These are phyloP conservation scores for Trichoderma orchidacearum DNA, from an alignment of 495 filamentous ascomycete genomes.

Conservation along the genomic window DNA sequence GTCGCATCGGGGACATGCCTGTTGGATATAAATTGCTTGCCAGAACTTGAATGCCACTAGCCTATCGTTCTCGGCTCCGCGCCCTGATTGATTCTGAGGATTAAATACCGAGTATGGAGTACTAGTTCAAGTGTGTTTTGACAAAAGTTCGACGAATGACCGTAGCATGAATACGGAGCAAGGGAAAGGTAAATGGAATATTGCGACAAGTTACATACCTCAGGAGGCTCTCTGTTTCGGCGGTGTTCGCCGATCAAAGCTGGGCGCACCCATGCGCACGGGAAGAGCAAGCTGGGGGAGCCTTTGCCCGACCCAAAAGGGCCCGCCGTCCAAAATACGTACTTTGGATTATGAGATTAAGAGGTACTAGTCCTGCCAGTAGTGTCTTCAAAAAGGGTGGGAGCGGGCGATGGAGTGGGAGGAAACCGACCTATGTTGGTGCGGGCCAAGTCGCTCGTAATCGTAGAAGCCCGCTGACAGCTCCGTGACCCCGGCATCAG, in stretches of 20 bases:
- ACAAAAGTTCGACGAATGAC: too few relatives aligned
- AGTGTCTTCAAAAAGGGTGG: too few relatives aligned
- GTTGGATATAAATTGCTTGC: not conserved
- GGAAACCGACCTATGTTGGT: not conserved
- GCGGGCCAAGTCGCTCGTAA: not conserved
- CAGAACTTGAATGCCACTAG: too few relatives aligned
- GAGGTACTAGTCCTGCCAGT: too few relatives aligned
- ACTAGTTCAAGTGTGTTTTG: too few relatives aligned
- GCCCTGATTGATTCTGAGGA: too few relatives aligned
- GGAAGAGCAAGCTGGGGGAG: not conserved
- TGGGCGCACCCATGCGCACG: not conserved
- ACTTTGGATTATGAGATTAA: too few relatives aligned
- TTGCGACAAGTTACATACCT: not conserved
- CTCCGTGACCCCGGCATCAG: not conserved
- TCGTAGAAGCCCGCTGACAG: not conserved
- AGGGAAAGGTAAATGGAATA: too few relatives aligned
- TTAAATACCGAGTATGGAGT: too few relatives aligned
- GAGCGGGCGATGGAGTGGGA: not conserved
- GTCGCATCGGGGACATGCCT: not conserved
- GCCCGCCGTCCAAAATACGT: too few relatives aligned
- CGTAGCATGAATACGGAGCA: too few relatives aligned
- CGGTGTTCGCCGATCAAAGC: not conserved
- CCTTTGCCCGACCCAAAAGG: not conserved
- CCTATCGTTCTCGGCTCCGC: too few relatives aligned
- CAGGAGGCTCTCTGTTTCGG: not conserved